Evolutionary conservation across 139 green algal species (phyloP).

Genomic region (Raphidocelis subcapitata): DNA sequence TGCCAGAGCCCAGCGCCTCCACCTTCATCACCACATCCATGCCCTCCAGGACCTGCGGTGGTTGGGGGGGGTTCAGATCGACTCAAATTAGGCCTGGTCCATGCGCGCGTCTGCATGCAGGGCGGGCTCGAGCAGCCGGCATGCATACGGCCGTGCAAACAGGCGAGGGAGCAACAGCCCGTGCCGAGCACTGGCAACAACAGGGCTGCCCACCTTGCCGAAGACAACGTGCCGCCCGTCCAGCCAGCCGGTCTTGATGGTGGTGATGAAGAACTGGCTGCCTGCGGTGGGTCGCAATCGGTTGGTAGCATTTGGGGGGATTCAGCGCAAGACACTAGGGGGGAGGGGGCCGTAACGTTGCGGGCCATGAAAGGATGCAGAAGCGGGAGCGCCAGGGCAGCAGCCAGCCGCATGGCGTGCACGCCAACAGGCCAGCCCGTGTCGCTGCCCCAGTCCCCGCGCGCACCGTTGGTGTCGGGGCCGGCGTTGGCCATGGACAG

Average conservation of each 20-base stretch:
- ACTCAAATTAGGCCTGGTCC: no score
- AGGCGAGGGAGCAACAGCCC: no score
- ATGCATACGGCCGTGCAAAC: background rate
- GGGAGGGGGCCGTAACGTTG: background rate
- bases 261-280: constrained; percentile 92
- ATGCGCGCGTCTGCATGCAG: background rate
- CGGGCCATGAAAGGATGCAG: constrained; percentile 20
- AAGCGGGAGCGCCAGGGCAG: constrained; percentile 37
- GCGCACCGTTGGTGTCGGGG: constrained; percentile 28
- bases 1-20: constrained; percentile 74
- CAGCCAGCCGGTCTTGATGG: constrained; percentile 80
- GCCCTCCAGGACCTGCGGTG: constrained; percentile 77
- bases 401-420: no score
- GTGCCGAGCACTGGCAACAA: background rate
- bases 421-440: no score
- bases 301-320: background rate
- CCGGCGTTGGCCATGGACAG: constrained; percentile 93
- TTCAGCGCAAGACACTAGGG: background rate
- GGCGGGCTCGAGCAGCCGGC: background rate
- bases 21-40: constrained; percentile 95
- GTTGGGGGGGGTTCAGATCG: no score
- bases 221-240: constrained; percentile 92
- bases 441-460: no score
- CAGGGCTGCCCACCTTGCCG: no score
- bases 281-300: background rate